These are phyloP conservation scores for Umbelopsis sp. DNA, from an alignment of 192 early-diverging fungal genomes.

Conservation along the genomic window DNA sequence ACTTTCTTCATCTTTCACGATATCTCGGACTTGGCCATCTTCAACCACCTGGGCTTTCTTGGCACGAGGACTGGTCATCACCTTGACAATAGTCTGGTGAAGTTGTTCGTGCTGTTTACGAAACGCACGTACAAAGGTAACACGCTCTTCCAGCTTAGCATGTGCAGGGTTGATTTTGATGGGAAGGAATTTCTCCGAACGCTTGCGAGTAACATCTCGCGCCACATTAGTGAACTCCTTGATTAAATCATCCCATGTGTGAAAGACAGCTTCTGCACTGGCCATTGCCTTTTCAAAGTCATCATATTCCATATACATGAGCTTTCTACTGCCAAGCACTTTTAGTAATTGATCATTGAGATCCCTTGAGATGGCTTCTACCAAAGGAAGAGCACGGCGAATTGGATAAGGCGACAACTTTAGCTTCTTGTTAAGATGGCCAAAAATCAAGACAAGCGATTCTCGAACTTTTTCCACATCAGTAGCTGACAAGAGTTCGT, in stretches of 20 bases:
- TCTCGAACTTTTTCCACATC: conserved; percentile 84
- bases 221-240: conserved; percentile 97
- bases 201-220: conserved; percentile 90
- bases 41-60: conserved; percentile 41
- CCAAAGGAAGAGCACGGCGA: conserved; percentile 87
- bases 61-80: conserved; percentile 71
- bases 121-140: conserved; percentile 89
- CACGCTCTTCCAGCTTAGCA: conserved; percentile 90
- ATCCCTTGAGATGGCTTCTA: conserved; percentile 94
- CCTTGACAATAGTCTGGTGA: conserved; percentile 92
- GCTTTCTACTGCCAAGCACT: conserved; percentile 81
- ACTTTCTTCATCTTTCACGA: conserved; percentile 52
- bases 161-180: conserved; percentile 95
- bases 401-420: conserved; percentile 93
- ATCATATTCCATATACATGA: conserved; percentile 93
- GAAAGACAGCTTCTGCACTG: conserved; percentile 86
- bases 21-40: conserved; percentile 36
- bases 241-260: conserved; percentile 91
- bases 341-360: conserved; percentile 91
- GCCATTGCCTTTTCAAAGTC: conserved; percentile 89
- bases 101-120: conserved; percentile 97
- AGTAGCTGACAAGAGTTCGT: conserved; percentile 94
- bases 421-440: conserved; percentile 97
- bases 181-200: conserved; percentile 89
- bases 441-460: conserved; percentile 84